Evolutionary conservation across 1,284 basidiomycete species (phyloP).

Genomic region (Heterobasidion annosum): DNA sequence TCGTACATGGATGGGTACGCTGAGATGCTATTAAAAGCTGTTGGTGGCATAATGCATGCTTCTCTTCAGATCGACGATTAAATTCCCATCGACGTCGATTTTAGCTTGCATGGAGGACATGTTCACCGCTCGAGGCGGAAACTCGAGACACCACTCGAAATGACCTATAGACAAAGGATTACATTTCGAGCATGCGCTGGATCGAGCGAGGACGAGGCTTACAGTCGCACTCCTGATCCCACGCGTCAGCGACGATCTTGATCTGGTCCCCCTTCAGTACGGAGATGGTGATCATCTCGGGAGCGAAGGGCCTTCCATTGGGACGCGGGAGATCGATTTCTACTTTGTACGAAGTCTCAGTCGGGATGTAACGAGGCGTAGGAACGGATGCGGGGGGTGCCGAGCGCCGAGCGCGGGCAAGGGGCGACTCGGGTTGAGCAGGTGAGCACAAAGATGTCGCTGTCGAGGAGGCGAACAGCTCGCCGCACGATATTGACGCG

Average conservation of each 20-base stretch:
- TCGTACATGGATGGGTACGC: too few species aligned
- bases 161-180: not conserved
- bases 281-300: conserved; percentile 51
- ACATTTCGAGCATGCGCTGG: not conserved
- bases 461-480: not conserved
- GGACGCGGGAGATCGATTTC: conserved; percentile 26
- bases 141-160: not conserved
- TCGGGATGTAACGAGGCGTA: not conserved
- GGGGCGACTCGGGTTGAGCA: conserved; percentile 3
- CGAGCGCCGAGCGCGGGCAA: conserved; percentile 4
- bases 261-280: conserved; percentile 43
- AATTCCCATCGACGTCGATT: not conserved
- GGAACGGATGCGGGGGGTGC: conserved; percentile 1
- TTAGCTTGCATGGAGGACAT: not conserved
- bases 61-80: not conserved
- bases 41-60: too few species aligned
- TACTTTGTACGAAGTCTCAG: conserved; percentile 20
- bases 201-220: conserved; percentile 16
- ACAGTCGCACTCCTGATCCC: conserved; percentile 47
- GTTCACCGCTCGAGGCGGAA: not conserved
- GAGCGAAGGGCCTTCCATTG: conserved; percentile 21
- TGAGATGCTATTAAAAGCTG: too few species aligned
- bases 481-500: not conserved
- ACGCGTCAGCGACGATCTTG: conserved; percentile 45
- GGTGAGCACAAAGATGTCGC: not conserved